Evolutionary conservation across 2,329 filamentous ascomycete species (phyloP), one percentile per base, ranked within the genome.

Genomic region (Taxawa tesnikishii): DNA sequence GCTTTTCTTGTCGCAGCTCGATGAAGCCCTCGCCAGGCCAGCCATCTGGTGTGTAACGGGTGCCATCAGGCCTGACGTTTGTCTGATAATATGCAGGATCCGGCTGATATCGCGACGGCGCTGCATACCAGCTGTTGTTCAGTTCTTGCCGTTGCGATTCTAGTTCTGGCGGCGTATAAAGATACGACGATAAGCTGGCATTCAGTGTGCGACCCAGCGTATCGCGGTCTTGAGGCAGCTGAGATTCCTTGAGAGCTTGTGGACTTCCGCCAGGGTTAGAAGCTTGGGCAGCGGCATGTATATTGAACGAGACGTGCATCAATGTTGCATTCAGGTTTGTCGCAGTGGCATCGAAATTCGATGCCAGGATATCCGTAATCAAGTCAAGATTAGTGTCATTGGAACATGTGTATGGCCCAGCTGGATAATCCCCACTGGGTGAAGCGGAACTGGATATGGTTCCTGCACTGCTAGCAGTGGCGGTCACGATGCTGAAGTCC

Each of bases 21-120:
- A 77, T 51, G 41, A 65, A 74, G 13, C 63, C 60, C 41, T 72
- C 67, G n/a, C 65, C 68, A 0, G 75, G 75, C 75, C 75, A 80
- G 8, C 75, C 75, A 50, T 75, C 62, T 1, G 59, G 46, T 1
- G 73, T 77, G 13, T 59, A 60, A 2, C 47, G 26, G 6, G 51
- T 43, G 12, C 59, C 56, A 3, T 51, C 42, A 8, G 43, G 29
- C 25, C 56, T 43, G 16, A 50, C 44, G 6, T 62, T 46, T 1
- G 58, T 56, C 5, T 54, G 55, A 36, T 70, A 75, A 43, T 76
- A 80, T 15, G 63, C 60, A 3, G 51, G 41, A 13, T 65, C 56
- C 1, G 72, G 70, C 23, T 58, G 55, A 31, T 63, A 60, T 29
- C 37, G 47, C 18, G 45, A 50, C 12, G 46, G 38, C 11, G 60